phyloP scores from a whole-genome alignment of 1,139 yeast species.

The Debaryomyces singareniensis region DNA sequence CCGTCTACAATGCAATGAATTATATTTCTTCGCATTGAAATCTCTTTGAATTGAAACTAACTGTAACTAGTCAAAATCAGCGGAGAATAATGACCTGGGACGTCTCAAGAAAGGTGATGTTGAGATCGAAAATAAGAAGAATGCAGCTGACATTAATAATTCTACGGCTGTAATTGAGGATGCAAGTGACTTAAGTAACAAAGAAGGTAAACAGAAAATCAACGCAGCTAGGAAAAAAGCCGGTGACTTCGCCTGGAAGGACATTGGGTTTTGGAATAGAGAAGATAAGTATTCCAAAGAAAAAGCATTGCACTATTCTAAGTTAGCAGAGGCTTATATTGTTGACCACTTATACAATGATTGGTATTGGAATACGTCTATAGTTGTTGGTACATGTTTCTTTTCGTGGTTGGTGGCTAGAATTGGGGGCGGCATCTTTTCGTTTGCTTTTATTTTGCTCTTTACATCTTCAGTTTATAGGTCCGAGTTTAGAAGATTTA shows the following conservation, averaged over 20 bases:
- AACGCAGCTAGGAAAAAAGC: not conserved
- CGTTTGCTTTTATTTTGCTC: conserved; percentile 51
- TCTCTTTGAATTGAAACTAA: conserved; percentile 4
- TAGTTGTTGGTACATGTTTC: conserved; percentile 65
- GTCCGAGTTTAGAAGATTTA: conserved; percentile 66
- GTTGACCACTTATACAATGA: conserved; percentile 65
- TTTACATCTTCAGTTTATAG: conserved; percentile 63
- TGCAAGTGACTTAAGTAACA: not conserved
- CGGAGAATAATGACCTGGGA: conserved; percentile 4
- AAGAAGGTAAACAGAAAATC: not conserved
- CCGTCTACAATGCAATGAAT: no score
- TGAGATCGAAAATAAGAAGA: conserved; percentile 21
- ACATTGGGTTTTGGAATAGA: conserved; percentile 37
- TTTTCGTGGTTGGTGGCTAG: conserved; percentile 60
- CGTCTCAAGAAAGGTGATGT: conserved; percentile 23
- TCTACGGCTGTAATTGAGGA: not conserved
- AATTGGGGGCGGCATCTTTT: conserved; percentile 51
- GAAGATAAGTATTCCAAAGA: conserved; percentile 18
- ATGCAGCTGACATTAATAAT: not conserved
- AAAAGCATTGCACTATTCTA: conserved; percentile 18
- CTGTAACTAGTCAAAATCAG: conserved; percentile 4
- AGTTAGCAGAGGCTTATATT: conserved; percentile 50
- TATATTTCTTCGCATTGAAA: no score
- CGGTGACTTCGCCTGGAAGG: conserved; percentile 37
- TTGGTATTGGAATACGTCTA: conserved; percentile 61